Conservation (phyloP, 148 eudicot species). For the Rhododendron vialii region DNA sequence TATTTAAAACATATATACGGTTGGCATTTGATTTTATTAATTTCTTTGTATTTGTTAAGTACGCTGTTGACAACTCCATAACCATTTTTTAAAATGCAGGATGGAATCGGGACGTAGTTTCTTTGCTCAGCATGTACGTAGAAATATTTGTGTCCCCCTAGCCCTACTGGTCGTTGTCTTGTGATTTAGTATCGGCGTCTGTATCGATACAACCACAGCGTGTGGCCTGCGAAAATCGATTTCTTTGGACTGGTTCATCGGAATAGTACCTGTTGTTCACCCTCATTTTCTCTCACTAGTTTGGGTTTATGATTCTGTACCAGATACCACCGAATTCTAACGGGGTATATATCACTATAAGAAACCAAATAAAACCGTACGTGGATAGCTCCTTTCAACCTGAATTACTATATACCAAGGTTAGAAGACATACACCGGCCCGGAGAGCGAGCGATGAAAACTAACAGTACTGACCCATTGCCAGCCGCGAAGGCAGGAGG, state of each 20-base stretch:
- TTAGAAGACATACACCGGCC: background rate
- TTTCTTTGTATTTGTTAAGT: background rate
- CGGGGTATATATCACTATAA: background rate
- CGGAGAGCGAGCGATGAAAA: background rate
- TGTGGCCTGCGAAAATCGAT: background rate
- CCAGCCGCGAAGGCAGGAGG: background rate
- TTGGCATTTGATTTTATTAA: background rate
- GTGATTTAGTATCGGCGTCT: background rate
- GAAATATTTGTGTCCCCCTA: background rate
- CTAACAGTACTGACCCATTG: background rate
- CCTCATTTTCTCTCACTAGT: background rate
- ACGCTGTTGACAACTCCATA: background rate
- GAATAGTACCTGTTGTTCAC: background rate
- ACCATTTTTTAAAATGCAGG: background rate
- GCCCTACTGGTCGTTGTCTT: background rate
- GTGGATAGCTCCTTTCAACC: background rate
- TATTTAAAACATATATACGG: too few species aligned
- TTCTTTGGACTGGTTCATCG: background rate
- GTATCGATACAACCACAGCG: background rate
- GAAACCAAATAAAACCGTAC: background rate
- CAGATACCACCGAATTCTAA: background rate
- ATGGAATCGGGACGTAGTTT: background rate
- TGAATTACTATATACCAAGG: background rate
- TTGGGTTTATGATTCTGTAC: background rate
- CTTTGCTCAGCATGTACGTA: too few species aligned